Evolutionary conservation across 2,329 filamentous ascomycete species (phyloP).

Genomic region (Cercospora beticola): DNA sequence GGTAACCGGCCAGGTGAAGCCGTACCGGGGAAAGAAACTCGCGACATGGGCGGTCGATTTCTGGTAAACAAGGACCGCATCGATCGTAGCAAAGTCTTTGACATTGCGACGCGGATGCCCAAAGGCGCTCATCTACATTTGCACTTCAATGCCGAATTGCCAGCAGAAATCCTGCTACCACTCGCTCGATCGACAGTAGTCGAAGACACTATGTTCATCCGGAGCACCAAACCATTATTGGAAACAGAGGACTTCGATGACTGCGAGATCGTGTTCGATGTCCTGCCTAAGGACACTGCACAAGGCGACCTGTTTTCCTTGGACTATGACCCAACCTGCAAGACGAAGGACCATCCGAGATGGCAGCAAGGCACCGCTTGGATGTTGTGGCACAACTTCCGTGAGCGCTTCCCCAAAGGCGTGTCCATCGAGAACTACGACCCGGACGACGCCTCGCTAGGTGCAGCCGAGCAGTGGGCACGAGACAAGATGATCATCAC

Average conservation of each 20-base stretch:
- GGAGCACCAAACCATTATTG: slow-evolving; percentile 56
- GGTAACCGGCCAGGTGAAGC: slow-evolving; percentile 46
- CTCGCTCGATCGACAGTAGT: slow-evolving; percentile 47
- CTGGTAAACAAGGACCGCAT: slow-evolving; percentile 47
- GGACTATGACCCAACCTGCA: slow-evolving; percentile 43
- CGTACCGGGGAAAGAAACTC: slow-evolving; percentile 40
- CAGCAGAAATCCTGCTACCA: slow-evolving; percentile 61
- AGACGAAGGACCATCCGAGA: slow-evolving; percentile 26
- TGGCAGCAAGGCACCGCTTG: slow-evolving; percentile 24
- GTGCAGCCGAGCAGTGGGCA: slow-evolving; percentile 33
- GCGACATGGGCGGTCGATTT: slow-evolving; percentile 51
- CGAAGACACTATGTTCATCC: slow-evolving; percentile 65
- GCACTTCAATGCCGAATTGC: slow-evolving; percentile 74
- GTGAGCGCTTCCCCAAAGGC: slow-evolving; percentile 42
- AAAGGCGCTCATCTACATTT: slow-evolving; percentile 74
- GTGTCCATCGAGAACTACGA: slow-evolving; percentile 14
- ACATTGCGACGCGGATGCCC: slow-evolving; percentile 60
- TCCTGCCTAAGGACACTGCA: slow-evolving; percentile 40
- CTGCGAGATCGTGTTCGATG: slow-evolving; percentile 64
- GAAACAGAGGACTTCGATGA: slow-evolving; percentile 45
- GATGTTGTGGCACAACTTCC: slow-evolving; percentile 52
- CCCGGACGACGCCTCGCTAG: slow-evolving; percentile 8
- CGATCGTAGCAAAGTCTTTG: slow-evolving; percentile 56
- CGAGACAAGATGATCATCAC: slow-evolving; percentile 36
- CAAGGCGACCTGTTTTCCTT: slow-evolving; percentile 50